Conservation (phyloP, 768 basidiomycete genomes). For the Suillus decipiens region DNA sequence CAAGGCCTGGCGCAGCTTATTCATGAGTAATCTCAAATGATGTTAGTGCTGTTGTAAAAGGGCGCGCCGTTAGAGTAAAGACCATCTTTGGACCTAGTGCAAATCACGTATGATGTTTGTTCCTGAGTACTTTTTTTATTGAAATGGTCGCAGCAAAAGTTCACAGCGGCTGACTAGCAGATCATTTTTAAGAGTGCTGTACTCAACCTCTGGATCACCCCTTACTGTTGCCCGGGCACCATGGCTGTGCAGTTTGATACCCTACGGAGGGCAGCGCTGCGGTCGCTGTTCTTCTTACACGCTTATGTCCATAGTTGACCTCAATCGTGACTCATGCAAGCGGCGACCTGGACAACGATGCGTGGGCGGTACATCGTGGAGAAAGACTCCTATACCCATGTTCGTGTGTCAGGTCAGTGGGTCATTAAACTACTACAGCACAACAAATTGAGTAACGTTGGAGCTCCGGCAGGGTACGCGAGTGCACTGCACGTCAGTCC, state of each 20-base stretch:
- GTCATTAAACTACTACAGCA: background rate
- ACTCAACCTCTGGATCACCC: constrained; percentile 80
- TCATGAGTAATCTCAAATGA: constrained; percentile 61
- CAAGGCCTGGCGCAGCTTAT: constrained; percentile 74
- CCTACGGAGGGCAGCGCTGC: background rate
- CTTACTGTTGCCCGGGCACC: constrained; percentile 90
- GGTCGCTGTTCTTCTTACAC: constrained; percentile 64
- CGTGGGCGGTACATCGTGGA: constrained; percentile 85
- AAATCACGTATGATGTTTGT: constrained; percentile 87
- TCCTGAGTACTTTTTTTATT: constrained; percentile 77
- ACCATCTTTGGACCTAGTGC: constrained; percentile 98
- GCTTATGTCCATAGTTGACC: constrained; percentile 66
- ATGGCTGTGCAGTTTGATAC: constrained; percentile 78
- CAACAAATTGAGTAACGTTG: constrained; percentile 14
- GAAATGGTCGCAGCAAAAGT: constrained; percentile 19
- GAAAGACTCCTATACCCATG: constrained; percentile 60
- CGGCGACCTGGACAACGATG: constrained; percentile 89
- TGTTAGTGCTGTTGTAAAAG: constrained; percentile 64
- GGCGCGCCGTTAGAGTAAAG: constrained; percentile 78
- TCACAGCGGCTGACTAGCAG: constrained; percentile 72
- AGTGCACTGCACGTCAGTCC: constrained; percentile 74
- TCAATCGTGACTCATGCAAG: constrained; percentile 80
- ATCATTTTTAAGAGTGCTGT: constrained; percentile 87
- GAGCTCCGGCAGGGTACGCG: constrained; percentile 96
- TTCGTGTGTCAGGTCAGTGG: constrained; percentile 81